phyloP scores from a whole-genome alignment of 2,329 filamentous ascomycete genomes.

The Elsinoe australis region DNA sequence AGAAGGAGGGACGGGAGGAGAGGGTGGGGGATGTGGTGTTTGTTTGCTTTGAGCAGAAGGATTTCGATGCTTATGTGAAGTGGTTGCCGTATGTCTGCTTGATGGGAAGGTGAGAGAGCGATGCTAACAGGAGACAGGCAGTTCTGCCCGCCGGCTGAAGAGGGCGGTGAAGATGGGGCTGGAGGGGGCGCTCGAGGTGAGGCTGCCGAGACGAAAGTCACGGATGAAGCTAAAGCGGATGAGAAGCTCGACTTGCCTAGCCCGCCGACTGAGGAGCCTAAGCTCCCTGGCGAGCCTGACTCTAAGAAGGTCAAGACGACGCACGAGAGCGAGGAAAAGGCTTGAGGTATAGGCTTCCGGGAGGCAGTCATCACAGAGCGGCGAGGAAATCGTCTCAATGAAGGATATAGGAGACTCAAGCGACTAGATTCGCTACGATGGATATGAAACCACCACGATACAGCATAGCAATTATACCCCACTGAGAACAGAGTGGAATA shows the following conservation, averaged over 20 bases:
- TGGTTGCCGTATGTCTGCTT: constrained; percentile 61
- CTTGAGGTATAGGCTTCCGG: too few species aligned
- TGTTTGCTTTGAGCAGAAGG: constrained; percentile 73
- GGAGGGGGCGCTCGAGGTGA: too few species aligned
- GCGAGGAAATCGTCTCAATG: too few species aligned
- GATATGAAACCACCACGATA: too few species aligned
- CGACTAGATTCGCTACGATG: too few species aligned
- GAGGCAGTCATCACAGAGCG: too few species aligned
- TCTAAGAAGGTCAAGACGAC: constrained; percentile 41
- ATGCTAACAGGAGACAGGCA: neutral
- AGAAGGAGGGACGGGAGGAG: constrained; percentile 24
- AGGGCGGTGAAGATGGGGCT: neutral
- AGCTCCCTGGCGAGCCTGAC: constrained; percentile 37
- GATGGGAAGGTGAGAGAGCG: constrained; percentile 13
- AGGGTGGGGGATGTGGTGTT: constrained; percentile 70
- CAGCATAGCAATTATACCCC: too few species aligned
- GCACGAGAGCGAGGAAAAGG: too few species aligned
- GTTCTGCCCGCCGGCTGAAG: neutral
- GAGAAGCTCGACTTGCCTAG: constrained; percentile 41
- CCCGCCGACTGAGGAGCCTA: constrained; percentile 41
- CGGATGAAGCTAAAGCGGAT: constrained; percentile 27
- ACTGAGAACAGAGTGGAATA: too few species aligned
- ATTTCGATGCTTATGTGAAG: constrained; percentile 63
- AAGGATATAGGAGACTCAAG: too few species aligned
- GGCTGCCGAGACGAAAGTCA: too few species aligned